Base-by-base conservation (phyloP, 2,329 filamentous ascomycete genomes). In the Ceratocystis alfenasii region DNA sequence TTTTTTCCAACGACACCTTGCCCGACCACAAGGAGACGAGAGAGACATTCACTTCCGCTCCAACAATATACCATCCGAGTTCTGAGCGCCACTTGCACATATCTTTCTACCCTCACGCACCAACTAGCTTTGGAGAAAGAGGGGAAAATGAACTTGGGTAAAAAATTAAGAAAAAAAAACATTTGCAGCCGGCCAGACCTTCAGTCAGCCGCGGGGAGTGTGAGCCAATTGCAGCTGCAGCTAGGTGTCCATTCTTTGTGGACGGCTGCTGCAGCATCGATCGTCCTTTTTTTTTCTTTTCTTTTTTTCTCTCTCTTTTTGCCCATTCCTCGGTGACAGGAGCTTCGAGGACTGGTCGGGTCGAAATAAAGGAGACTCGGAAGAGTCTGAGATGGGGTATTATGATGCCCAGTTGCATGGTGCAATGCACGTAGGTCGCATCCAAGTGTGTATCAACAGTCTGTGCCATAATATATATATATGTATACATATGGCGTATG, bases 301-400 rank as follows among this genome's bases (percentile, higher is more conserved):
- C 15, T 12, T 36, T 4, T 36, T 12, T 36, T 36, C 1, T 30
- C 30, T 12, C 2, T 36, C 33, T 3, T 36, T 36, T 36, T 36
- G 33, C 33, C 33, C 10, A 12, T 36, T 36, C 3, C 10, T 66
- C 64, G 64, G 64, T 66, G 64, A 66, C 45, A 41, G 46, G 45
- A 36, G 22, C 28, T 25, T 15, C 7, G 10, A 20, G 33, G 64
- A 66, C 28, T 66, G 64, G 64, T 66, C 55, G 46, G 64, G 64
- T 60, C 62, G 64, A 62, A 62, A 66, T 66, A 55, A 50, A 41
- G 59, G 59, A 53, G 55, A 44, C 45, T 63, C 61, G 53, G 28
- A 57, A 33, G 53, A 33, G 28, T 15, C 25, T 17, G 17, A 33
- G 25, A 33, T 57, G 25, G 53, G 33, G 53, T n/a, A 17, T 17